Base-by-base conservation (phyloP, 768 basidiomycete species). In the Amanita brunnescens region DNA sequence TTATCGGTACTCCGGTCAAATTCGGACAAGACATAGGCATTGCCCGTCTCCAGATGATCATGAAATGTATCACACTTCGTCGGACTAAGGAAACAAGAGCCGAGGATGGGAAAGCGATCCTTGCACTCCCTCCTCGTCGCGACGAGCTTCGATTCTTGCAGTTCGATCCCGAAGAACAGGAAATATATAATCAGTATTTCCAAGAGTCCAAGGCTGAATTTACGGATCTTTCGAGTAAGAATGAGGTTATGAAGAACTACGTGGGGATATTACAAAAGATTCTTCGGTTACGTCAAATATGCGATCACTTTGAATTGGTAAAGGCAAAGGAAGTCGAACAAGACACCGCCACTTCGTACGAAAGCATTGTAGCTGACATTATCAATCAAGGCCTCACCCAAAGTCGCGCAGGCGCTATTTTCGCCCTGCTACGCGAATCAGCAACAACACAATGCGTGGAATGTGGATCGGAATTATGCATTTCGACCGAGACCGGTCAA, bases 251-350 rank as follows among this genome's bases (percentile, higher is more conserved):
- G 85, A 96, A 96, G 78, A 97, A 96, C 63, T 96, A 95, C 62
- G 96, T 96, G 57, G 91, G 92, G 49, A 95, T 99, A 60, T 68
- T 99, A 58, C 95, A 97, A 68, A 93, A 94, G 74, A 90, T 98
- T 52, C 74, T 99, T 47, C 89, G 94, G 20, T 77, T 99, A 41
- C 87, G 96, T 49, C 95, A 98, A 71, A 98, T 98, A 44, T 99
- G 96, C 67, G 93, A 97, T 63, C 95, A 99, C 67, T 90, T 79
- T 59, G 91, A 91, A 60, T 77, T 97, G 32, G 87, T 97, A 3
- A 77, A 86, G 60, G 83, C 82, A 38, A 86, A 88, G 60, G 79
- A 72, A 8, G 75, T 76, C 60, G 55, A 59, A 45, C 73, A 74
- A 26, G 83, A 84, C 32, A 60, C 67, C 46, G 69, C 70, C 53